Conservation (phyloP, 441 rosid species). For the Populus hybrid region DNA sequence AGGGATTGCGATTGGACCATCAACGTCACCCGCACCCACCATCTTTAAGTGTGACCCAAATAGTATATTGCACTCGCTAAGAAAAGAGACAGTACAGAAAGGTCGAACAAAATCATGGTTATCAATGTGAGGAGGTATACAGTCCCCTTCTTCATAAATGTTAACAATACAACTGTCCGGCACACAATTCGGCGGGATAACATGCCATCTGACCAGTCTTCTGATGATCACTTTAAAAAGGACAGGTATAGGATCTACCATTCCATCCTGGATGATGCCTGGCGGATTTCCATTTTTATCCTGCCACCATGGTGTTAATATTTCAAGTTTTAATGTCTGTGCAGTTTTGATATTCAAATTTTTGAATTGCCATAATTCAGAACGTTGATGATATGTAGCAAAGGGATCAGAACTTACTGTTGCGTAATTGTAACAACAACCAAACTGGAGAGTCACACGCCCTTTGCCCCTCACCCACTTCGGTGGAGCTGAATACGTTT, state of each 20-base stretch:
- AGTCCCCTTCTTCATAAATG: conserved; percentile 86
- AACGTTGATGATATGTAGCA: background rate
- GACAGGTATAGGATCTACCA: conserved; percentile 68
- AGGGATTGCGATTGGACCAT: conserved; percentile 53
- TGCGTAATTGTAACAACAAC: conserved; percentile 94
- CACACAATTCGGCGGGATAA: conserved; percentile 73
- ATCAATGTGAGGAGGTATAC: conserved; percentile 94
- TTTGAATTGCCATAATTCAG: background rate
- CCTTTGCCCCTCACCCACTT: conserved; percentile 99
- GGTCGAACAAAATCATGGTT: conserved; percentile 83
- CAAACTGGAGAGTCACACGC: conserved; percentile 85
- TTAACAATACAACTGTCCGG: conserved; percentile 94
- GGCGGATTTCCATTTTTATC: conserved; percentile 80
- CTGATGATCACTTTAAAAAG: conserved; percentile 78
- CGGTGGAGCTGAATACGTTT: conserved; percentile 73
- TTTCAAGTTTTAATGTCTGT: background rate
- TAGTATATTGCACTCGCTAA: conserved; percentile 70
- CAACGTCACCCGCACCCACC: conserved; percentile 65
- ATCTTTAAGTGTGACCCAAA: conserved; percentile 67
- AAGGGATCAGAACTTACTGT: conserved; percentile 38
- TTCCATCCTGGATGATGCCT: conserved; percentile 59
- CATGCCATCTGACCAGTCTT: conserved; percentile 78
- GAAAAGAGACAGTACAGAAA: conserved; percentile 88
- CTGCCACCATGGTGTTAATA: conserved; percentile 34
- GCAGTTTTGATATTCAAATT: background rate